Base-by-base conservation (phyloP, 2,329 filamentous ascomycete genomes). In the Paramyrothecium roridum region DNA sequence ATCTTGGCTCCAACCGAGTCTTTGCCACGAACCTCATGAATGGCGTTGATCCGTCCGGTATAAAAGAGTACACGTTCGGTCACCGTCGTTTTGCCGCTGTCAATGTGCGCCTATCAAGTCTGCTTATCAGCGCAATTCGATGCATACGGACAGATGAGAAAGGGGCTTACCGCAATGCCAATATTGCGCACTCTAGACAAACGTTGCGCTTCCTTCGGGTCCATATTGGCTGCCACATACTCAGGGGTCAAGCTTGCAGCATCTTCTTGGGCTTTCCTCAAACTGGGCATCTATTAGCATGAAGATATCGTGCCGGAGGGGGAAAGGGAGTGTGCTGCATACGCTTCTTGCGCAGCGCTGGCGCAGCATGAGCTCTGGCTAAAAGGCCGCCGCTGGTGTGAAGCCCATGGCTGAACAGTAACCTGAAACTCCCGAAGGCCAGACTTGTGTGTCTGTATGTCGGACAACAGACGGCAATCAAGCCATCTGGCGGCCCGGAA, bases 1-100 rank as follows among this genome's bases (percentile, higher is more conserved):
- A 99, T 99, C 80, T 99, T 99, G 58, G 95, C 95, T 61, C 95
- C 95, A 45, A 97, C 92, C 37, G 90, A 85, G 81, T 99, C 95
- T 70, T 93, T 93, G 57, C 92, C 92, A 68, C 95, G 86, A 47
- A 99, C 95, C 76, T 99, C 95, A 79, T 99, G 95, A 67, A 99
- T 98, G 33, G 91, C 84, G 71, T 96, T 96, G 76, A 97, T 97
- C 70, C 95, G 89, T 62, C 95, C 95, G 54, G 95, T 98, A 75
- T 99, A 99, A 83, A 93, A 99, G 55, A 99, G 88, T 48, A 99
- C 92, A 73, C 95, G 90, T 77, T 99, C 95, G 55, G 93, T 98
- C 59, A 87, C 90, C 40, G 95, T 99, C 37, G 95, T 99, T 79
- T 99, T 99, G 66, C 95, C 95, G 69, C 91, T 96, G 78, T 99